Evolutionary conservation across 331 rosid species (phyloP), one percentile per base, ranked within the genome.

Genomic region (Spiraea crenata): DNA sequence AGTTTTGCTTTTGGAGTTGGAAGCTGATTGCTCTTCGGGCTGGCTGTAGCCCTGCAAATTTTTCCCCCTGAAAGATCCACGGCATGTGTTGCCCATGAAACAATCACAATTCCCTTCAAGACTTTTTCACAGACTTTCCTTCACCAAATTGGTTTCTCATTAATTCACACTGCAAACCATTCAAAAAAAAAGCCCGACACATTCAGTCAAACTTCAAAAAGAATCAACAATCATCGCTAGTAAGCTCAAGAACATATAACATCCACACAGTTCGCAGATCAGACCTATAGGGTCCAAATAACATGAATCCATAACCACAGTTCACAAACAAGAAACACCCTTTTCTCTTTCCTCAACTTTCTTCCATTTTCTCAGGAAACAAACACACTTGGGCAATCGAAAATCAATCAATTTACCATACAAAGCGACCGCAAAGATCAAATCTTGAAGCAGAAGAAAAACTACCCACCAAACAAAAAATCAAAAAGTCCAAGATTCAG

Each of bases 1-100:
- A 60, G 78, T 76, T 57, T 65, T 72, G 60, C 85, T 85, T 71
- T 84, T 88, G 74, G 83, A 79, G 72, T 12, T 59, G 65, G 77
- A 9, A 76, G 71, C 40, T n/a, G 82, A 83, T 52, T 66, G 81
- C 44, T 83, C 86, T 65, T 80, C 87, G 85, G 92, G 96, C 90
- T 87, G 85, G 74, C 67, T 61, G 81, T 41, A 74, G 82, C 96
- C 98, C 89, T 80, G 90, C 70, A 83, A 81, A 64, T 82, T 68
- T 79, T 95, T 95, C 68, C 90, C 97, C 82, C 80, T 81, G 78
- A 79, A 85, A 91, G 99, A 95, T 88, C 99, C 96, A 73, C 99
- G 98, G 93, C 99, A 95, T 85, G 97, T 85, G 83, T 95, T 95
- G 99, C 99, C 99, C 99, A 95, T 95, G 86, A 91, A 95, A 85